Base-by-base conservation (phyloP, 2,329 filamentous ascomycete species). In the Zopfia rhizophila region DNA sequence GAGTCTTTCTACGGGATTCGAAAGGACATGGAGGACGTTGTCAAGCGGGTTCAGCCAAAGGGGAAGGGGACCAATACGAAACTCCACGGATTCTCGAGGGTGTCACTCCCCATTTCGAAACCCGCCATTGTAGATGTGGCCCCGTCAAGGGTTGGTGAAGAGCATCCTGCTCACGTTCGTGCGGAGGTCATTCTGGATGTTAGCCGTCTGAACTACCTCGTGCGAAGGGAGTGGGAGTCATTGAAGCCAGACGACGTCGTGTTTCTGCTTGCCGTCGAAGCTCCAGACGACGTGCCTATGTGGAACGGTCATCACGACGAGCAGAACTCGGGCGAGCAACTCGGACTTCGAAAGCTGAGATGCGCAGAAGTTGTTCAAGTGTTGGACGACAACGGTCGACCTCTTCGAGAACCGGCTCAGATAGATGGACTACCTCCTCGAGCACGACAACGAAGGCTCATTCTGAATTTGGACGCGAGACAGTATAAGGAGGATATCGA, bases 1-100 rank as follows among this genome's bases (percentile, higher is more conserved):
- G 94, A 99, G 70, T 84, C 93, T 0, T 97, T 97, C 68, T 97
- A 95, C 69, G 90, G 91, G 49, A 93, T 99, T 48, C 85, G 91
- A 32, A 93, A 91, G 63, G 91, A 99, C 66, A 85, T 99, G 45
- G 91, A 96, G 66, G 84, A 90, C 35, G 85, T 88, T 5, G 68
- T 97, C 38, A 89, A 89, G 63, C 86, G 91, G 32, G 75, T 99
- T 48, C 85, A 88, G 55, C 92, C 93, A 16, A 81, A 79, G 47
- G 81, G 81, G 28, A 78, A 83, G 25, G 88, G 87, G n/a, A 83
- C 85, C 53, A 87, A 82, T 27, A 74, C 79, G 0, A 79, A 76
- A 4, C 97, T 97, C 65, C 80, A 87, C 10, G 93, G 94, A 0
- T 91, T 90, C 60, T 95, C 93, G 2, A 91, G 86, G 61, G 96